Evolutionary conservation across 129 eudicot species (phyloP).

Genomic region (Silybum marianum): DNA sequence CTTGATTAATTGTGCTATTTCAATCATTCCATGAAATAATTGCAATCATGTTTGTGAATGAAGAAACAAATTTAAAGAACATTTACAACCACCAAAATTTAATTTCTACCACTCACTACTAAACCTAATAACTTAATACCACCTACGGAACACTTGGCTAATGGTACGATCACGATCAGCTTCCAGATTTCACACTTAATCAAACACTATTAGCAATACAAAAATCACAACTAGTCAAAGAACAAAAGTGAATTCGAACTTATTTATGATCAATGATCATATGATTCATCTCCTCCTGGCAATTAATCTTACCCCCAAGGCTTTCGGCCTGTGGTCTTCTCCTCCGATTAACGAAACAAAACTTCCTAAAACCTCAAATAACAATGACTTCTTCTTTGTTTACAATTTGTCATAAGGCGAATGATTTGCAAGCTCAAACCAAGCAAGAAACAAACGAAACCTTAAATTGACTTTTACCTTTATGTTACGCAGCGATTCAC

Average conservation of each 20-base stretch:
- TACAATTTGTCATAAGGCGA: neutral
- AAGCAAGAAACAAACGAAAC: neutral
- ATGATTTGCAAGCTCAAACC: constrained; percentile 4
- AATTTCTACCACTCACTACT: neutral
- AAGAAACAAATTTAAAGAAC: neutral
- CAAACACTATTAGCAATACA: neutral
- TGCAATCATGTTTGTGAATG: neutral
- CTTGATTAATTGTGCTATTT: neutral
- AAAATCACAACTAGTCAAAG: neutral
- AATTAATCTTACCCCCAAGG: neutral
- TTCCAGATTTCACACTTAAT: constrained; percentile 1
- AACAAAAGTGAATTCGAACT: neutral
- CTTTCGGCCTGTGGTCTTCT: too few species aligned
- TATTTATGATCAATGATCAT: constrained; percentile 12
- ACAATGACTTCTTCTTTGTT: neutral
- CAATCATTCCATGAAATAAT: neutral
- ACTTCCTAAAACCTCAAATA: neutral
- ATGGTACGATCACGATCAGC: neutral
- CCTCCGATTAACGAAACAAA: neutral
- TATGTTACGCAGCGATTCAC: constrained; percentile 15
- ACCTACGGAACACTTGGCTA: neutral
- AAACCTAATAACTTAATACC: neutral
- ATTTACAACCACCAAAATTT: neutral
- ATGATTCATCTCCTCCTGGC: neutral
- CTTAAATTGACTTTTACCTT: constrained; percentile 25